phyloP scores from a whole-genome alignment of 768 basidiomycete genomes.

The Boletus edulis region DNA sequence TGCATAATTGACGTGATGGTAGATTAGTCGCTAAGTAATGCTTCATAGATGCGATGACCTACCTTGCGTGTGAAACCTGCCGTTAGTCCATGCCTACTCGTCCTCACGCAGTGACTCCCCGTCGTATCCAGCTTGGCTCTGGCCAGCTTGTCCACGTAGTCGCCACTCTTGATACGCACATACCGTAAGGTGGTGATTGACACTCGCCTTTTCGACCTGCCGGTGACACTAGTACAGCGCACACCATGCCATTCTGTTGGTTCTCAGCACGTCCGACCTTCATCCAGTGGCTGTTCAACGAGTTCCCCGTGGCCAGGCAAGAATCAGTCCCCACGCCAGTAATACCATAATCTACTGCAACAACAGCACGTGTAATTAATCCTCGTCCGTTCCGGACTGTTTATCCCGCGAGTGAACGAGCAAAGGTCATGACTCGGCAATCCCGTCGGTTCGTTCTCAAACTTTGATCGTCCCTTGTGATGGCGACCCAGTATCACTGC shows the following conservation, averaged over 20 bases:
- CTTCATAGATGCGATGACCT: no score
- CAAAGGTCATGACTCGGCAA: constrained; percentile 16
- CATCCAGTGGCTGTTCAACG: background rate
- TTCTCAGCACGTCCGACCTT: background rate
- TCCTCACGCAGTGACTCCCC: no score
- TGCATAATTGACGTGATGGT: constrained; percentile 24
- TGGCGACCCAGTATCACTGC: background rate
- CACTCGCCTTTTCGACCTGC: background rate
- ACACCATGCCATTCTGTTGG: background rate
- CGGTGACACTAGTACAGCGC: background rate
- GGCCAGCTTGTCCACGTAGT: constrained; percentile 13
- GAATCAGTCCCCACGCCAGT: background rate
- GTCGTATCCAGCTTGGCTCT: no score
- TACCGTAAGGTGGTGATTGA: background rate
- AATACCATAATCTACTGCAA: constrained; percentile 10
- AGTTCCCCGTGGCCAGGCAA: background rate
- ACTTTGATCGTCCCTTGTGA: constrained; percentile 22
- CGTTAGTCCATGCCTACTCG: background rate
- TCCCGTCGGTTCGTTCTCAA: constrained; percentile 9
- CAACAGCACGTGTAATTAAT: constrained; percentile 11
- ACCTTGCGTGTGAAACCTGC: constrained; percentile 8
- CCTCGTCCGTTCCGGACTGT: constrained; percentile 1
- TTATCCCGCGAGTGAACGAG: constrained; percentile 22
- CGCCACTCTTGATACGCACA: background rate
- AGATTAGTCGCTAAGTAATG: background rate